Conservation (phyloP, 768 basidiomycete species). For the Phanerochaete carnosa region DNA sequence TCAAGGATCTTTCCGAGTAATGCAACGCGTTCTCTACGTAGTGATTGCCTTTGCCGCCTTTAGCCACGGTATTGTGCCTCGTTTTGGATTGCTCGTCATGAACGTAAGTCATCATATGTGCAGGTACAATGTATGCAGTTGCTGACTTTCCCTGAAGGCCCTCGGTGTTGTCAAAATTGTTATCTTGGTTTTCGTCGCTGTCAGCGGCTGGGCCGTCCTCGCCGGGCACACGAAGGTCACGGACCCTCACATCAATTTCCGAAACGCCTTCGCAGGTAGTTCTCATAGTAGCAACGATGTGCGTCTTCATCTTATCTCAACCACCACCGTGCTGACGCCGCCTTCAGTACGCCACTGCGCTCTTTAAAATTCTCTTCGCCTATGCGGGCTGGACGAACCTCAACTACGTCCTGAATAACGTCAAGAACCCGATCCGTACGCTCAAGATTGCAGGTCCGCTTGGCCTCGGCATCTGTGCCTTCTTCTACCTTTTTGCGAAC, state of each 20-base stretch:
- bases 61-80: slow-evolving; percentile 51
- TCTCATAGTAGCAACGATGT: slow-evolving; percentile 49
- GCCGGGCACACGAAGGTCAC: slow-evolving; percentile 50
- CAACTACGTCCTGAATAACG: slow-evolving; percentile 60
- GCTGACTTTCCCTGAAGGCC: slow-evolving; percentile 26
- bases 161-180: slow-evolving; percentile 52
- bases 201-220: slow-evolving; percentile 60
- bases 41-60: slow-evolving; percentile 49
- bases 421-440: slow-evolving; percentile 55
- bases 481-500: slow-evolving; percentile 54
- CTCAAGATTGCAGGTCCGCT: slow-evolving; percentile 61
- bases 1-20: neutral
- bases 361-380: slow-evolving; percentile 51
- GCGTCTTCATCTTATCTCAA: neutral
- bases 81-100: slow-evolving; percentile 46
- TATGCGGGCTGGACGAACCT: slow-evolving; percentile 53
- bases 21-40: slow-evolving; percentile 18
- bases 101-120: slow-evolving; percentile 35
- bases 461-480: slow-evolving; percentile 51
- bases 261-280: slow-evolving; percentile 53
- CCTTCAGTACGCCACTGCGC: slow-evolving; percentile 56
- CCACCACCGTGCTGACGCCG: neutral
- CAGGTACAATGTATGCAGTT: neutral
- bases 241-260: slow-evolving; percentile 58
- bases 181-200: slow-evolving; percentile 50